phyloP scores from a whole-genome alignment of 768 basidiomycete species.

The Agaricus subrufescens region DNA sequence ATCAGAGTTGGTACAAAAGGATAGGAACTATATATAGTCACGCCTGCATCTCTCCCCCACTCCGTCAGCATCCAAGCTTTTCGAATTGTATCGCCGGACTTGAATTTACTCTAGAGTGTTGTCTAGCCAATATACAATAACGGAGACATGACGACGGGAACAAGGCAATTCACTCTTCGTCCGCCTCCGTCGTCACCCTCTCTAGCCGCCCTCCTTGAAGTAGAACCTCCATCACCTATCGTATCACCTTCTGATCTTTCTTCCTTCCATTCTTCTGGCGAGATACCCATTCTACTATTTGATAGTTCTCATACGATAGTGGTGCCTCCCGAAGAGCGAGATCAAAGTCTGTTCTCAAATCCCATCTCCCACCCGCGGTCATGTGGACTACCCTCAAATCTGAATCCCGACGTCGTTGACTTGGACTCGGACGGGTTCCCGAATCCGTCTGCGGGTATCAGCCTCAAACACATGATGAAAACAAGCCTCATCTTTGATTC shows the following conservation, averaged over 20 bases:
- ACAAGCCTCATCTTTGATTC: not conserved
- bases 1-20: not conserved
- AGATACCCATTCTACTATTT: constrained; percentile 48
- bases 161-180: constrained; percentile 11
- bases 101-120: no score
- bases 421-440: not conserved
- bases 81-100: not conserved
- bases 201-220: constrained; percentile 30
- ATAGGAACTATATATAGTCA: not conserved
- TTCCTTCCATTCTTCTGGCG: constrained; percentile 36
- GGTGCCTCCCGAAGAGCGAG: constrained; percentile 5
- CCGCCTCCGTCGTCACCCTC: constrained; percentile 37
- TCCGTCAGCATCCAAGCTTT: not conserved
- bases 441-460: not conserved
- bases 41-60: not conserved
- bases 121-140: constrained; percentile 2
- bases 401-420: not conserved
- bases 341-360: not conserved
- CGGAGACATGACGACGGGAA: not conserved
- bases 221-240: constrained; percentile 43
- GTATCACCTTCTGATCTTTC: constrained; percentile 32
- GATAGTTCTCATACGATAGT: constrained; percentile 22
- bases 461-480: not conserved
- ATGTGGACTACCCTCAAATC: constrained; percentile 3
- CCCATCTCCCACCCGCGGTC: constrained; percentile 4